Percentiles rank a stretch among this genome's conserved stretches.
Evolutionary conservation across 352 stramenopile species (phyloP).

Genomic region (Phytophthora niederhauseri): DNA sequence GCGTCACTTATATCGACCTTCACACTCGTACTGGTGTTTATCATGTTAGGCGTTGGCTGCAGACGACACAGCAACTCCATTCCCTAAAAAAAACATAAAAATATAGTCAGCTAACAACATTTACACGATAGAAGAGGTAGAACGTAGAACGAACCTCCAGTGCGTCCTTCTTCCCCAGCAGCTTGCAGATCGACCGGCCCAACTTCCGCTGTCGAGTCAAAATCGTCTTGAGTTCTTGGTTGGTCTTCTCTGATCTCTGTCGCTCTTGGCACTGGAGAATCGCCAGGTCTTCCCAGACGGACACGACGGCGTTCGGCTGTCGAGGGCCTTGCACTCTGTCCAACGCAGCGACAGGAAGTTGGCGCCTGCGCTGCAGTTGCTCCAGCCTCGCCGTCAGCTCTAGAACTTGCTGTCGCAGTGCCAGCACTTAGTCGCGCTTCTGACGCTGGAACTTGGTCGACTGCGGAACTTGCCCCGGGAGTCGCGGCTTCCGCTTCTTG

Average conservation of each 20-base stretch:
- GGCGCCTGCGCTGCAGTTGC: conserved; percentile 12
- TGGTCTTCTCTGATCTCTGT: conserved; percentile 24
- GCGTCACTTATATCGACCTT: conserved; percentile 16
- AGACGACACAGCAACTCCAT: conserved; percentile 18
- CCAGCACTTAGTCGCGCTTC: conserved; percentile 11
- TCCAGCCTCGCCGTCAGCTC: conserved; percentile 11
- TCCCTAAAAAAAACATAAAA: conserved; percentile 8
- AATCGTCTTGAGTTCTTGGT: conserved; percentile 28
- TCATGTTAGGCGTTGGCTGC: background rate
- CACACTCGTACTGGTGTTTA: background rate
- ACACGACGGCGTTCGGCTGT: background rate
- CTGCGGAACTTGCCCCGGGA: conserved; percentile 9
- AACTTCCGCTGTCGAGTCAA: conserved; percentile 23
- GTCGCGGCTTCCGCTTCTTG: conserved; percentile 1
- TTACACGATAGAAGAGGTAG: background rate
- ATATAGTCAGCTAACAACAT: too few species aligned
- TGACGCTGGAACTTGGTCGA: conserved; percentile 24
- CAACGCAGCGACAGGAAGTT: background rate
- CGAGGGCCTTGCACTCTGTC: too few species aligned
- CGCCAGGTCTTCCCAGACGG: conserved; percentile 23
- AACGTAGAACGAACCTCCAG: conserved; percentile 16
- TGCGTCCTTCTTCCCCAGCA: conserved; percentile 19
- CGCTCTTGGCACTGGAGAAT: conserved; percentile 21
- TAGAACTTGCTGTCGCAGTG: conserved; percentile 12
- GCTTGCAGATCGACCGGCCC: conserved; percentile 7